Conservation (phyloP, 2,329 filamentous ascomycete species). For the Diaporthe citrichinensis region DNA sequence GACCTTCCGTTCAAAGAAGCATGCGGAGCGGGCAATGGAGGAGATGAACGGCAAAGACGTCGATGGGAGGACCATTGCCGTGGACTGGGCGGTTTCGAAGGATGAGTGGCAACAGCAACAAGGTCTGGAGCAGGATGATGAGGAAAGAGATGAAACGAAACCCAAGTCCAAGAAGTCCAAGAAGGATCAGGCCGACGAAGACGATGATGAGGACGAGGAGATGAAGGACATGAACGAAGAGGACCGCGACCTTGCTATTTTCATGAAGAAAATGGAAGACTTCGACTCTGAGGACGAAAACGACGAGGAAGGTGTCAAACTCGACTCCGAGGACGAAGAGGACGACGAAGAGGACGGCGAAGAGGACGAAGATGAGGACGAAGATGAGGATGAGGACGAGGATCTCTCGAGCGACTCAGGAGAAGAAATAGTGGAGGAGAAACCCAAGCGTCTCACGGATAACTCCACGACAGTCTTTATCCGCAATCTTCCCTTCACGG, state of each 20-base stretch:
- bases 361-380: conserved; percentile 60
- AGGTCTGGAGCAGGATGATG: conserved; percentile 55
- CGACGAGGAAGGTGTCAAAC: conserved; percentile 56
- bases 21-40: conserved; percentile 90
- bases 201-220: conserved; percentile 48
- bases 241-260: conserved; percentile 63
- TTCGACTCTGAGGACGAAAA: conserved; percentile 70
- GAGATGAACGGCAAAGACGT: conserved; percentile 90
- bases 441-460: conserved; percentile 62
- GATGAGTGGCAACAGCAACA: conserved; percentile 82
- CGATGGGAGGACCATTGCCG: conserved; percentile 88
- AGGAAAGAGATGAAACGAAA: conserved; percentile 51
- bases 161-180: conserved; percentile 53
- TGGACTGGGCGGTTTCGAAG: conserved; percentile 98
- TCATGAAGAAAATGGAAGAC: conserved; percentile 71
- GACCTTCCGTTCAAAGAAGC: conserved; percentile 87
- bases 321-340: conserved; percentile 53
- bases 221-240: conserved; percentile 54
- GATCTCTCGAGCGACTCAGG: conserved; percentile 63
- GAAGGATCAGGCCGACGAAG: conserved; percentile 50
- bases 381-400: conserved; percentile 60
- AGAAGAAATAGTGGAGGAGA: conserved; percentile 56
- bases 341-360: too few species aligned
- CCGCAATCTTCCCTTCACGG: conserved; percentile 92
- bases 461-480: conserved; percentile 89